Evolutionary conservation across 768 basidiomycete species (phyloP), one percentile per base, ranked within the genome.

Genomic region (Russula abietina): DNA sequence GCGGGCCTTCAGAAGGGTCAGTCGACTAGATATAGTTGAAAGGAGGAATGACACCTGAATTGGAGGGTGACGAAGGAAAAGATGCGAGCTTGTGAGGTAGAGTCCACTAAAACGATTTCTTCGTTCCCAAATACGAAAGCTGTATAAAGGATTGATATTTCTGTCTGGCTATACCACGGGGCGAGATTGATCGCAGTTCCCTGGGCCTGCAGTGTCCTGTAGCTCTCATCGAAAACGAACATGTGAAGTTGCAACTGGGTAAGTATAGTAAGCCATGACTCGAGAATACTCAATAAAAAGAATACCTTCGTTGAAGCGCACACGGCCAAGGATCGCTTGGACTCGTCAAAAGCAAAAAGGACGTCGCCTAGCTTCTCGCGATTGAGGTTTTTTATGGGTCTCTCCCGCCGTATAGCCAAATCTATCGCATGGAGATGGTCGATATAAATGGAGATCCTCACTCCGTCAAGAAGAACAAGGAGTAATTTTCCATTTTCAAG

Each of bases 51-150:
- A 33, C 38, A 85, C 83, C 84, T 71, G 60, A 83, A 84, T 51
- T 83, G 80, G 59, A 80, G 22, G 85, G n/a, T n/a, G n/a, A n/a
- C n/a, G n/a, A n/a, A n/a, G n/a, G n/a, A n/a, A n/a, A n/a, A n/a
- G n/a, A n/a, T 74, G 19, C 84, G 72, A 2, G 75, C 80, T n/a
- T 75, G 75, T 0, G 72, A 71, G 2, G 60, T 65, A 0, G 75
- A 74, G 62, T 86, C 84, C 4, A 84, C 71, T 0, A 86, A 68
- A 0, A 81, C 65, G 4, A 86, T 51, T 59, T 86, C 85, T 65
- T 86, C 83, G 38, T 69, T 77, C 5, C 81, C 81, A 51, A 71
- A 71, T 2, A 83, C 74, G 61, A 85, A 83, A 48, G 77, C 75
- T 2, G 77, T 73, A 19, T 73, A 72, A 1, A 54, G 61, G 16